Evolutionary conservation across 2,329 filamentous ascomycete genomes (phyloP), one percentile per base, ranked within the genome.

Genomic region (Penicillium sp.): DNA sequence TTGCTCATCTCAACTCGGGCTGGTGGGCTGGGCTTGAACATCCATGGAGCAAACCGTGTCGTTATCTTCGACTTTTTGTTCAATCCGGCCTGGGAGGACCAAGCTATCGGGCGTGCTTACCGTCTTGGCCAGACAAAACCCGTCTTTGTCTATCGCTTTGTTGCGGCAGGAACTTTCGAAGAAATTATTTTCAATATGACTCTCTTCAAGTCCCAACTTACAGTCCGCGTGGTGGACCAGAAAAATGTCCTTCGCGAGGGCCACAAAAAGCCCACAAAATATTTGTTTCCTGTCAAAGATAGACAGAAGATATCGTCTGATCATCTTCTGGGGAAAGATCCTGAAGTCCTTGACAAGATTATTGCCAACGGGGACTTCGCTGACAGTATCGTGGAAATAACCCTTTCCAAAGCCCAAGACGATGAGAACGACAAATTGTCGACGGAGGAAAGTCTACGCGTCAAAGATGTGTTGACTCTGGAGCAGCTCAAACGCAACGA

Each of bases 51-150:
- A 1, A 96, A 92, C 69, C 85, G 92, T 20, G 89, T 96, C 1
- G 82, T 97, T 20, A 88, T 97, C 20, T 89, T 95, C 53, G 92
- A 97, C 69, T 90, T 89, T 67, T 80, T 82, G 57, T 96, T 87
- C 75, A 94, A 92, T 60, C 92, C 92, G 0, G 82, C 86, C 5
- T 81, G 87, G 68, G 92, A 96, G 71, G 87, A 92, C 65, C 92
- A 97, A 73, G 92, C 92, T 1, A 85, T 96, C 49, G 92, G 91
- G 2, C 83, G 92, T 51, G 88, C 90, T 0, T 96, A 94, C 72
- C 89, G 92, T 1, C 83, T 97, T 31, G 91, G 92, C 0, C 92
- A 97, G 71, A 78, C 75, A 35, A 94, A 92, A 64, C 80, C 83
- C 0, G 92, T 96, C 1, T 92, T 84, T 67, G 91, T 97, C 1